Percentiles rank a stretch among this genome's conserved stretches.
These are phyloP conservation scores for Capsicum rhomboideum DNA, from an alignment of 257 asterid genomes.

Conservation along the genomic window DNA sequence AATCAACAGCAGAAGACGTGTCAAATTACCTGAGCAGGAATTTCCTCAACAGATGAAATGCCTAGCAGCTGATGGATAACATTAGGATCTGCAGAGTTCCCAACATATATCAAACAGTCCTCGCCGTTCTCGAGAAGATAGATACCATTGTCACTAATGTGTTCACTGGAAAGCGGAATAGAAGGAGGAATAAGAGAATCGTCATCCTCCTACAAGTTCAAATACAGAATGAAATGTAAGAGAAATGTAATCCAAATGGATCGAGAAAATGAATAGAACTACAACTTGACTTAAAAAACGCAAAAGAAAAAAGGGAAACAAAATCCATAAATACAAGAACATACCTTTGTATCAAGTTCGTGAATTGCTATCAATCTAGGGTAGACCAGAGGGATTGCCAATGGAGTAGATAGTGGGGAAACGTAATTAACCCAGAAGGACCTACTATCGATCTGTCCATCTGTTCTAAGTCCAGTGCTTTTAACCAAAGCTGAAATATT, in stretches of 20 bases:
- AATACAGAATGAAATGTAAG: not conserved
- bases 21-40: conserved; percentile 62
- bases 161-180: conserved; percentile 84
- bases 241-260: not conserved
- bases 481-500: conserved; percentile 64
- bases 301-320: not conserved
- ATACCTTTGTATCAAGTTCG: conserved; percentile 72
- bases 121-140: conserved; percentile 95
- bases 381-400: conserved; percentile 85
- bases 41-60: conserved; percentile 71
- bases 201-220: conserved; percentile 54
- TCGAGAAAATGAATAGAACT: not conserved
- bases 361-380: conserved; percentile 92
- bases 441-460: conserved; percentile 83
- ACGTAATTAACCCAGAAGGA: conserved; percentile 87
- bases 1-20: not conserved
- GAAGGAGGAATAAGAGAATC: conserved; percentile 56
- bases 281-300: not conserved
- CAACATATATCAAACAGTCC: conserved; percentile 84
- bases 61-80: conserved; percentile 59
- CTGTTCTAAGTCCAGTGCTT: conserved; percentile 79
- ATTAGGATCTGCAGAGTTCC: conserved; percentile 54
- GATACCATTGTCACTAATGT: conserved; percentile 65
- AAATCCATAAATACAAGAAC: not conserved
- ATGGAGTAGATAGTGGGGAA: conserved; percentile 69